These are phyloP conservation scores for Monosporascus sp. DNA, from an alignment of 2,329 filamentous ascomycete genomes.

Conservation along the genomic window DNA sequence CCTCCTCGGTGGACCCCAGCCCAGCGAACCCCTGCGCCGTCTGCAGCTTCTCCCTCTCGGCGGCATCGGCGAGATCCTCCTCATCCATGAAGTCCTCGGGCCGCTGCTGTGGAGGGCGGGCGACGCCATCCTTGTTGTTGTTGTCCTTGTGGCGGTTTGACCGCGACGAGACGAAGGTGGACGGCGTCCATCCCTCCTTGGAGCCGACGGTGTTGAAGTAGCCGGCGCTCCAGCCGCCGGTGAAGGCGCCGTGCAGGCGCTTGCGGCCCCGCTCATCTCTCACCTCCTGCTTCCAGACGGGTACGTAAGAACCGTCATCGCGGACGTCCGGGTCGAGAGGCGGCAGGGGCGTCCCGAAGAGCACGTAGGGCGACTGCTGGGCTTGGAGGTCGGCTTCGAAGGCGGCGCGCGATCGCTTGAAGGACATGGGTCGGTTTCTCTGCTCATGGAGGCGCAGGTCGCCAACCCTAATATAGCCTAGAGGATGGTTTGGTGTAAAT, in stretches of 20 bases:
- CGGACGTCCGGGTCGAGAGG: slow-evolving; percentile 68
- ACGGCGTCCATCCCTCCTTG: slow-evolving; percentile 95
- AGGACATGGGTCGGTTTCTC: slow-evolving; percentile 51
- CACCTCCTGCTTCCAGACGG: slow-evolving; percentile 98
- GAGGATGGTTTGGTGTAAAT: too few relatives aligned
- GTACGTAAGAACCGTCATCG: slow-evolving; percentile 88
- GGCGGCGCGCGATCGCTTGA: slow-evolving; percentile 71
- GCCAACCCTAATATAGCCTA: too few relatives aligned
- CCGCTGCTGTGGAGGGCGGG: slow-evolving; percentile 42
- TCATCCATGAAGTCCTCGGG: slow-evolving; percentile 98
- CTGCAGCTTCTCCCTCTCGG: slow-evolving; percentile 69
- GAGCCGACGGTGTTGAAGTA: slow-evolving; percentile 98
- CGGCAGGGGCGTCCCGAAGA: slow-evolving; percentile 82
- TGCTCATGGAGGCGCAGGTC: not conserved
- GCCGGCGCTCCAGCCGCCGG: slow-evolving; percentile 92
- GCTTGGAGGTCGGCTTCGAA: slow-evolving; percentile 70
- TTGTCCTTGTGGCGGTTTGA: slow-evolving; percentile 67
- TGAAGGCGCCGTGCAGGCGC: slow-evolving; percentile 91
- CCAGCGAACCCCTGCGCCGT: slow-evolving; percentile 70
- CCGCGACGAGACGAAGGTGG: slow-evolving; percentile 87
- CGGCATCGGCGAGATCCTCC: slow-evolving; percentile 83
- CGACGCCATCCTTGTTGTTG: slow-evolving; percentile 18
- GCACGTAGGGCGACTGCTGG: slow-evolving; percentile 65
- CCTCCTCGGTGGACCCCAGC: slow-evolving; percentile 61
- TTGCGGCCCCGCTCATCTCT: slow-evolving; percentile 87